A percentile compares a stretch with the other conserved stretches of the same genome.
phyloP scores from a whole-genome alignment of 2,329 filamentous ascomycete genomes.

The Penicillium digitatum region DNA sequence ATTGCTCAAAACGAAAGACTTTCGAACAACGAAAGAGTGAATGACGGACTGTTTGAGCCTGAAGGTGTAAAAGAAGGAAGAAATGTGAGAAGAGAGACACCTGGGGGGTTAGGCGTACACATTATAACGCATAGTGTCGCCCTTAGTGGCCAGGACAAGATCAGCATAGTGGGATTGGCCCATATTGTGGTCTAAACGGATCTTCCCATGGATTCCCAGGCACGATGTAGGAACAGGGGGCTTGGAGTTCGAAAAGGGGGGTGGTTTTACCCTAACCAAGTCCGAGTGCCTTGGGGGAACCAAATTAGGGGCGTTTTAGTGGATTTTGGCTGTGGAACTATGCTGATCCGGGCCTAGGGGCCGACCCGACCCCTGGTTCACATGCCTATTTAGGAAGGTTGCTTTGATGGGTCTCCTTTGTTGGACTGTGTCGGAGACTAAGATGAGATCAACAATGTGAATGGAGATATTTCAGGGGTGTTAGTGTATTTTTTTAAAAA shows the following conservation, averaged over 20 bases:
- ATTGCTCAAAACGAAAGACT: constrained; percentile 17
- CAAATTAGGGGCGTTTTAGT: not conserved
- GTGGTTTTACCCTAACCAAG: not conserved
- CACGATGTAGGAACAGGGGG: constrained; percentile 9
- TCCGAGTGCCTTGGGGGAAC: not conserved
- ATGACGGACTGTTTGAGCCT: constrained; percentile 8
- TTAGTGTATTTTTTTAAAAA: not conserved
- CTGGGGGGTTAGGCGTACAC: constrained; percentile 2
- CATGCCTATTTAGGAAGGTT: constrained; percentile 1
- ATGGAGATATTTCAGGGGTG: not conserved
- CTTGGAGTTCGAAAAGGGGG: not conserved
- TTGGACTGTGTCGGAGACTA: not conserved
- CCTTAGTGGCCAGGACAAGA: not conserved
- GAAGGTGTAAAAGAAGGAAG: constrained; percentile 11
- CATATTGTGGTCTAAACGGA: not conserved
- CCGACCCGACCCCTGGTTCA: constrained; percentile 7
- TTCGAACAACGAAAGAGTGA: constrained; percentile 9
- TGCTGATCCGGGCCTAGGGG: constrained; percentile 1
- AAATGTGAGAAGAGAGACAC: constrained; percentile 10
- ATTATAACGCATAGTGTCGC: constrained; percentile 1
- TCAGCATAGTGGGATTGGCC: not conserved
- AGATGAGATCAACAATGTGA: constrained; percentile 4
- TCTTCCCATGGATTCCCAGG: not conserved
- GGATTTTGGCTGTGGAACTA: not conserved
- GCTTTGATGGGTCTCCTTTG: constrained; percentile 7